A percentile compares a stretch with the other conserved stretches of the same genome.
Evolutionary conservation across 2,329 filamentous ascomycete species (phyloP).

Genomic region (Cucurbitaria berberidis): DNA sequence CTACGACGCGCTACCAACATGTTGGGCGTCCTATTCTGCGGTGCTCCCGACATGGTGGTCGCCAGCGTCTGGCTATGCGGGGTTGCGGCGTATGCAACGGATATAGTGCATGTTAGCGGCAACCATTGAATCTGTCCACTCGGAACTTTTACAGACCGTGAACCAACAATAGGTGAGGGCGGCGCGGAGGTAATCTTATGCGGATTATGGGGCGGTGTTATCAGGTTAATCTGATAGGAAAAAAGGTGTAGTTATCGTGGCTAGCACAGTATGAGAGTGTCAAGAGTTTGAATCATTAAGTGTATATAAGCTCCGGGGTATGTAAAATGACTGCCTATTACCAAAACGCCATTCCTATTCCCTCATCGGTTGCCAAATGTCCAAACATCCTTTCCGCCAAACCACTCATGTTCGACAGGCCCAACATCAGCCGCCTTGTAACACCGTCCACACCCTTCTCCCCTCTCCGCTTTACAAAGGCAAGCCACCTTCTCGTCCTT

Average conservation of each 20-base stretch:
- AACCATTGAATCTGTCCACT: conserved; percentile 2
- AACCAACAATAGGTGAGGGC: not conserved
- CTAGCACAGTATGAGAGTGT: not conserved
- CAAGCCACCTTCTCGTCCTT: conserved; percentile 24
- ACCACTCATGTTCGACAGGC: conserved; percentile 17
- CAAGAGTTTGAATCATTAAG: not conserved
- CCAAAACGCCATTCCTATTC: no score
- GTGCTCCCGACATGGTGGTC: conserved; percentile 2
- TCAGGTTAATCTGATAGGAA: no score
- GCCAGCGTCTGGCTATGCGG: conserved; percentile 9
- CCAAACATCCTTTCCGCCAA: conserved; percentile 26
- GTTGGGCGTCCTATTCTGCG: conserved; percentile 9
- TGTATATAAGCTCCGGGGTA: no score
- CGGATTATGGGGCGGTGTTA: not conserved
- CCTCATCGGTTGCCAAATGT: conserved; percentile 26
- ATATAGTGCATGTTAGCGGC: conserved; percentile 8
- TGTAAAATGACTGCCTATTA: no score
- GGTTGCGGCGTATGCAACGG: conserved; percentile 15
- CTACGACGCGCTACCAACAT: conserved; percentile 8
- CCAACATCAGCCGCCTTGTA: conserved; percentile 15
- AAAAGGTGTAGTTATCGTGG: not conserved
- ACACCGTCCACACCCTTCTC: conserved; percentile 34
- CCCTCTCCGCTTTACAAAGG: conserved; percentile 34
- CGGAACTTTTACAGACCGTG: not conserved
- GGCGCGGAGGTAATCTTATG: not conserved